Evolutionary conservation across 192 early-diverging fungal species (phyloP).

Genomic region (Spizellomyces punctatus): DNA sequence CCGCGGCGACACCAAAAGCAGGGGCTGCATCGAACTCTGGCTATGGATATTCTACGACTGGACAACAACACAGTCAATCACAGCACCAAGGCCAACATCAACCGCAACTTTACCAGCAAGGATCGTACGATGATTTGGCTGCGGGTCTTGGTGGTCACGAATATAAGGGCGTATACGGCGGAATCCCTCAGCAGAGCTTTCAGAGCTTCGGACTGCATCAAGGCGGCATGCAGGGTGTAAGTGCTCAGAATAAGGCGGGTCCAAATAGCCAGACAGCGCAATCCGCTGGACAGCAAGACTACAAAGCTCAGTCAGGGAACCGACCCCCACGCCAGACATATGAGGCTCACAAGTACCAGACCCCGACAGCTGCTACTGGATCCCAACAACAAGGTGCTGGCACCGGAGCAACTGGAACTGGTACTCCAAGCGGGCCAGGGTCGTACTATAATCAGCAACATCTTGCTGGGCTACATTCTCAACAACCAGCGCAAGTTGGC

Average conservation of each 20-base stretch:
- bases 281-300: neutral
- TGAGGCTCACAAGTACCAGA: constrained; percentile 21
- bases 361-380: neutral
- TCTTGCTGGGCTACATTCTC: constrained; percentile 3
- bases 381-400: constrained; percentile 2
- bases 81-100: constrained; percentile 27
- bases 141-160: constrained; percentile 17
- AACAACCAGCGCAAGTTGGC: neutral
- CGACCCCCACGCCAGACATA: constrained; percentile 17
- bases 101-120: constrained; percentile 28
- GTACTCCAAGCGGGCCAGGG: neutral
- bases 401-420: constrained; percentile 6
- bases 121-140: constrained; percentile 28
- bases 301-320: neutral
- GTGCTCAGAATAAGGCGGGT: neutral
- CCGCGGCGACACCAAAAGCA: constrained; percentile 4
- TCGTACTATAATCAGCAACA: constrained; percentile 41
- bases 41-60: constrained; percentile 1
- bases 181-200: constrained; percentile 19
- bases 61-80: constrained; percentile 1
- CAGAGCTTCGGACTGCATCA: constrained; percentile 21
- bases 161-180: constrained; percentile 29
- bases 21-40: neutral
- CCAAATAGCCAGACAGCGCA: neutral
- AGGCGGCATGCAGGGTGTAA: neutral